Percentiles rank a stretch among this genome's conserved stretches.
These are phyloP conservation scores for Plasmodium vivax DNA, from an alignment of 169 alveolate genomes.

Conservation along the genomic window DNA sequence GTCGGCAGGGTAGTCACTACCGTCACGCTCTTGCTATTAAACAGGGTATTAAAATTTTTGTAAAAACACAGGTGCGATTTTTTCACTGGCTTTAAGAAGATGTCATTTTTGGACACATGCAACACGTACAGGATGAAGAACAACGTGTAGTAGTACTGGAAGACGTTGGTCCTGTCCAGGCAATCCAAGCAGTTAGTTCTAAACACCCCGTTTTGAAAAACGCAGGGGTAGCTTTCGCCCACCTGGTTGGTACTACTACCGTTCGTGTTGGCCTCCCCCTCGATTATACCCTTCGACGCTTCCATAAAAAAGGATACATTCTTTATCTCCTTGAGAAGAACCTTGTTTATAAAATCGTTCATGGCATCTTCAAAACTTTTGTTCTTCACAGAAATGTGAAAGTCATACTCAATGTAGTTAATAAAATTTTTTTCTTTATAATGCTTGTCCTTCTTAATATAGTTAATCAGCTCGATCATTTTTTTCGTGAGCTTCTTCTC, in stretches of 20 bases:
- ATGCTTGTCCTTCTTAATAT: slow-evolving; percentile 77
- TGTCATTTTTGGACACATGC: slow-evolving; percentile 56
- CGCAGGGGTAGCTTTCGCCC: background rate
- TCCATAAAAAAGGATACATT: slow-evolving; percentile 69
- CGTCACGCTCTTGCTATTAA: slow-evolving; percentile 19
- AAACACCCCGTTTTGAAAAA: slow-evolving; percentile 92
- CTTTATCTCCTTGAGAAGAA: slow-evolving; percentile 41
- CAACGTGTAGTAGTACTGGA: slow-evolving; percentile 88
- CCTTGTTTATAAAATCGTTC: slow-evolving; percentile 77
- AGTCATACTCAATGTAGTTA: slow-evolving; percentile 77
- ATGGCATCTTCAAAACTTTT: slow-evolving; percentile 76
- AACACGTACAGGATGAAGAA: slow-evolving; percentile 47
- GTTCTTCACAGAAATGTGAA: slow-evolving; percentile 73
- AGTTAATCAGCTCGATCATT: slow-evolving; percentile 64
- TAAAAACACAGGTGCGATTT: slow-evolving; percentile 39
- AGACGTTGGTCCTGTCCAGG: slow-evolving; percentile 97
- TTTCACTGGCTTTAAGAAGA: slow-evolving; percentile 34
- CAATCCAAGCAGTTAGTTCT: slow-evolving; percentile 99
- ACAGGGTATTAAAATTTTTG: slow-evolving; percentile 50
- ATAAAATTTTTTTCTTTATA: slow-evolving; percentile 76
- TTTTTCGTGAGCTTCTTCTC: slow-evolving; percentile 79
- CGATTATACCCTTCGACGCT: background rate
- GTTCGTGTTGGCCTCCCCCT: background rate
- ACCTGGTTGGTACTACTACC: background rate
- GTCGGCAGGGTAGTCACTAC: slow-evolving; percentile 34